A percentile compares a stretch with the other conserved stretches of the same genome.
Evolutionary conservation across 192 early-diverging fungal species (phyloP).

Genomic region (Cetraspora pellucida): DNA sequence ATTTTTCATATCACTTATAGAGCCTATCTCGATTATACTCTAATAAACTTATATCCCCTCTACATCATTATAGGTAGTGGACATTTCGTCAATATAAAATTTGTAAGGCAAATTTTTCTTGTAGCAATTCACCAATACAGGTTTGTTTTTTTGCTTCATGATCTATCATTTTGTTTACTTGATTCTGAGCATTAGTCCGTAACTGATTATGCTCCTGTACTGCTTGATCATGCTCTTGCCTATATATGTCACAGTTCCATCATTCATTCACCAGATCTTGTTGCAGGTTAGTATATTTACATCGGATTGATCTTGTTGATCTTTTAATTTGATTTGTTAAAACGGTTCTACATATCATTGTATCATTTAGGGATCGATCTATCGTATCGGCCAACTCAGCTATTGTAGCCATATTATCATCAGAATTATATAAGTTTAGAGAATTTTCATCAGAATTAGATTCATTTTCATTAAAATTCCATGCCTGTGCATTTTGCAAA

Average conservation of each 20-base stretch:
- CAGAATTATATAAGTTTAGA: neutral
- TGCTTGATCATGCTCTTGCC: too few relatives aligned
- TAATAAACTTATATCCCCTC: too few relatives aligned
- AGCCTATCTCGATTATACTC: too few relatives aligned
- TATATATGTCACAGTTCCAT: neutral
- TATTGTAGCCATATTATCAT: slow-evolving; percentile 1
- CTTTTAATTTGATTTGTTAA: slow-evolving; percentile 8
- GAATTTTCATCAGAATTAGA: neutral
- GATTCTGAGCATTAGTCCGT: neutral
- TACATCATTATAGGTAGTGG: too few relatives aligned
- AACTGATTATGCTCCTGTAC: neutral
- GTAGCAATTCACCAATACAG: neutral
- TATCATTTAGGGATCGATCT: neutral
- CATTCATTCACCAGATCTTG: neutral
- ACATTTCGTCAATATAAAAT: too few relatives aligned
- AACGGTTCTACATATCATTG: neutral
- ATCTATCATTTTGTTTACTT: neutral
- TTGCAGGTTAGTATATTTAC: neutral
- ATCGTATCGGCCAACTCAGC: neutral
- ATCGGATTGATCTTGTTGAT: neutral
- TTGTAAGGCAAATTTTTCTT: too few relatives aligned
- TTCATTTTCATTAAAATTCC: too few relatives aligned
- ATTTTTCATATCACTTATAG: too few relatives aligned
- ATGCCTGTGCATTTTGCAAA: too few relatives aligned
- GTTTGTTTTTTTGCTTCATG: neutral